These are phyloP conservation scores for Colletotrichum camelliae DNA, from an alignment of 2,329 filamentous ascomycete species.

Conservation along the genomic window DNA sequence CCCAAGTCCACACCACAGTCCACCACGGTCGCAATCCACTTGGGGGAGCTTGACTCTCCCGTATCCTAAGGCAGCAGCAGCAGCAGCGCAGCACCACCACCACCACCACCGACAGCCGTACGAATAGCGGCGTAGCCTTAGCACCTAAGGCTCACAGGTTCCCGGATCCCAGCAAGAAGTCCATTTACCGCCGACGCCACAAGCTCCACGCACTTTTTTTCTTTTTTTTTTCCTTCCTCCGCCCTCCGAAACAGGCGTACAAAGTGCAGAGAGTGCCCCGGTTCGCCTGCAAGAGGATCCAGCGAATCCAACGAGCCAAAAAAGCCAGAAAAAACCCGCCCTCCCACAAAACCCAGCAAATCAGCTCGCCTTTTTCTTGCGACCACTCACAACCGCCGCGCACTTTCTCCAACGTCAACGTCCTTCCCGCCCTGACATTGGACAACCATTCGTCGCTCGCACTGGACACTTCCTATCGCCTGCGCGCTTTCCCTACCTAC, in stretches of 20 bases:
- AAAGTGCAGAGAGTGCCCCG: slow-evolving; percentile 15
- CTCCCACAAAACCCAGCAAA: slow-evolving; percentile 24
- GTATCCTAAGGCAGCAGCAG: background rate
- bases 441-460: slow-evolving; percentile 10
- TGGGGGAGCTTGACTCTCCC: background rate
- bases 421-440: slow-evolving; percentile 19
- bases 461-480: background rate
- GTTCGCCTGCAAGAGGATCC: slow-evolving; percentile 11
- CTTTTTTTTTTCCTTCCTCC: background rate
- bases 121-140: background rate
- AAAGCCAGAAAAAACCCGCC: slow-evolving; percentile 23
- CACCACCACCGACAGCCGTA: background rate
- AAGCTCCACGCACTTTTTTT: slow-evolving; percentile 12
- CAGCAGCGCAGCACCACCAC: background rate
- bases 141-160: background rate
- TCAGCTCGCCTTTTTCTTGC: slow-evolving; percentile 27
- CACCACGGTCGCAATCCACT: background rate
- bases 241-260: slow-evolving; percentile 20
- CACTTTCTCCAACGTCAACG: slow-evolving; percentile 30
- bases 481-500: slow-evolving; percentile 12
- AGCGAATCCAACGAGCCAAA: slow-evolving; percentile 22
- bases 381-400: slow-evolving; percentile 27
- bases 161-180: slow-evolving; percentile 17
- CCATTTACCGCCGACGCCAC: slow-evolving; percentile 18
- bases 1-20: background rate